Conservation (phyloP, 495 filamentous ascomycete genomes). For the Hypomontagnella submonticulosa region DNA sequence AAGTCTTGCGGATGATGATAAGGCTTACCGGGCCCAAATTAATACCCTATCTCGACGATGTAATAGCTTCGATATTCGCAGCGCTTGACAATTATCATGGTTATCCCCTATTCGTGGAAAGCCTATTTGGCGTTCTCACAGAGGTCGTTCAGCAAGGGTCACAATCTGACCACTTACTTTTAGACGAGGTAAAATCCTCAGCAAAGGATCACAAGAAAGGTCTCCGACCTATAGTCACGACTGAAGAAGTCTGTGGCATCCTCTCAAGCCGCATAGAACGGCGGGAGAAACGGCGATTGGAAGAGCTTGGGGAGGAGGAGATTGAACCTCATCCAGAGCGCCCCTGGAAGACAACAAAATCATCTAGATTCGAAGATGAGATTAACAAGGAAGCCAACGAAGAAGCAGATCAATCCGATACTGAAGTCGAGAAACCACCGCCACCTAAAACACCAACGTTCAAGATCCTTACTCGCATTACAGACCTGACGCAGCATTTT, state of each 20-base stretch:
- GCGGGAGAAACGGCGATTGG: conserved; percentile 48
- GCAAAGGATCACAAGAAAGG: conserved; percentile 54
- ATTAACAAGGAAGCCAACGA: conserved; percentile 21
- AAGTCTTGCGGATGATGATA: conserved; percentile 95
- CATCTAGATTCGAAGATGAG: background rate
- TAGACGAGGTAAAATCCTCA: conserved; percentile 43
- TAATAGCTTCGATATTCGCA: conserved; percentile 87
- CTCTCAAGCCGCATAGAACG: conserved; percentile 52
- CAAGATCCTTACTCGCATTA: conserved; percentile 72
- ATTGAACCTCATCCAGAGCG: conserved; percentile 44
- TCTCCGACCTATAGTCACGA: conserved; percentile 35
- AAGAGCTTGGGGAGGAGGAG: conserved; percentile 49
- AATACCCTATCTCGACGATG: conserved; percentile 90
- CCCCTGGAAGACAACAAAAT: conserved; percentile 53
- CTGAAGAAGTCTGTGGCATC: conserved; percentile 46
- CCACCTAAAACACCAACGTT: conserved; percentile 65
- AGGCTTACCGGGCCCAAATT: conserved; percentile 82
- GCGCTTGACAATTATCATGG: conserved; percentile 94
- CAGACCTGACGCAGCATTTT: conserved; percentile 80
- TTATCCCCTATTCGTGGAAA: conserved; percentile 85
- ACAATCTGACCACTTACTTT: conserved; percentile 68
- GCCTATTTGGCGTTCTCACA: conserved; percentile 82
- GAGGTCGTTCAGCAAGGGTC: conserved; percentile 85
- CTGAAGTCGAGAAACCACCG: conserved; percentile 57
- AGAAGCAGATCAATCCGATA: conserved; percentile 33